Percentiles rank a stretch among this genome's conserved stretches.
These are phyloP conservation scores for Henningerozyma blattae DNA, from an alignment of 805 yeast species.

Conservation along the genomic window DNA sequence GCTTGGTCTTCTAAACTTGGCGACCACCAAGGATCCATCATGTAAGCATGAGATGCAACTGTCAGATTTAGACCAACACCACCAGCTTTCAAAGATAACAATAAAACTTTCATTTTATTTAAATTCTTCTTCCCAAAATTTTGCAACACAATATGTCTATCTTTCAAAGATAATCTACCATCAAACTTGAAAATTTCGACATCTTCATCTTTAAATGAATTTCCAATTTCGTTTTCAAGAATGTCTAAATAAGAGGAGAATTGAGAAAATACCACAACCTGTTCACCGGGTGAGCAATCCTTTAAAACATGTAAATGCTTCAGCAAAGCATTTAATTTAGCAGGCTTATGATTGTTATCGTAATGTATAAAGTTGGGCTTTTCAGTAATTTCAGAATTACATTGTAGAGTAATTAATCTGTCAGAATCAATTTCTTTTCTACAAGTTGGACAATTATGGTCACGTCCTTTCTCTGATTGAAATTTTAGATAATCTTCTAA, in stretches of 20 bases:
- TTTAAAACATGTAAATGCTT: constrained; percentile 43
- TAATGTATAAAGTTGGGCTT: too few relatives aligned
- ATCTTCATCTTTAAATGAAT: constrained; percentile 28
- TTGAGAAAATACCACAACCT: constrained; percentile 82
- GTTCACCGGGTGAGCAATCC: constrained; percentile 50
- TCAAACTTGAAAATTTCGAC: constrained; percentile 56
- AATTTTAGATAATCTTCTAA: constrained; percentile 62
- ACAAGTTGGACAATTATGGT: constrained; percentile 66
- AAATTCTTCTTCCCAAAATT: constrained; percentile 34
- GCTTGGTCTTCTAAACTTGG: constrained; percentile 88
- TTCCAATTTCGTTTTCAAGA: constrained; percentile 47
- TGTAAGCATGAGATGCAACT: constrained; percentile 69
- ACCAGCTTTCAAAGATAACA: constrained; percentile 80
- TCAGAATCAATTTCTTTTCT: constrained; percentile 41
- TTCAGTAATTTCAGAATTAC: constrained; percentile 9
- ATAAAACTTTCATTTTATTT: constrained; percentile 33
- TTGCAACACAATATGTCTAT: constrained; percentile 48
- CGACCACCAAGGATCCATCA: constrained; percentile 98
- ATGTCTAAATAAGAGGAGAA: constrained; percentile 74
- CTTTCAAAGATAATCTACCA: constrained; percentile 59
- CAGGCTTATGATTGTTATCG: constrained; percentile 33
- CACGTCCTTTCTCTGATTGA: constrained; percentile 36
- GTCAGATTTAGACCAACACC: constrained; percentile 89
- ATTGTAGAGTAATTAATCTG: constrained; percentile 27
- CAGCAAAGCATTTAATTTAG: constrained; percentile 62